Base-by-base conservation (phyloP, 257 asterid species). In the Plantago elongata region DNA sequence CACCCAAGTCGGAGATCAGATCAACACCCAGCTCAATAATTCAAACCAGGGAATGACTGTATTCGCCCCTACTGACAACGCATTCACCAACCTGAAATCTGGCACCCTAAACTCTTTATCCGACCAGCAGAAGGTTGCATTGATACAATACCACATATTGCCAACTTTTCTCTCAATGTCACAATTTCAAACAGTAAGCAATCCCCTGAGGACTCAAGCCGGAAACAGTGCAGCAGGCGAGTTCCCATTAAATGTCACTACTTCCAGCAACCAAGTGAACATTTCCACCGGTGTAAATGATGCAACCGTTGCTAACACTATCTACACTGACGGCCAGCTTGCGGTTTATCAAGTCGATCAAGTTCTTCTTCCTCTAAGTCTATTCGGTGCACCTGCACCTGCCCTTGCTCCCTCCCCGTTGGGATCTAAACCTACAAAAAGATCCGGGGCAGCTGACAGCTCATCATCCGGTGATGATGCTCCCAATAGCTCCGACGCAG, bases 161-260 rank as follows among this genome's bases (percentile, higher is more conserved):
- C 91, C 98, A 0, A 59, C 63, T 15, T 81, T 77, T 38, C 73
- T 85, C 45, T 66, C 98, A 51, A 60, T 64, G 68, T 48, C 95
- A 0, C 91, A 85, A 57, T 91, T 91, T 78, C 96, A 91, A 63
- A 91, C 96, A 5, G 85, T 86, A 2, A 91, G 92, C 70, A 91
- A 88, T 37, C 98, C 98, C 0, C 65, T 88, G 29, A 67, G 91
- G 70, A 91, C 96, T 0, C 96, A 91, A 65, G 98, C 96, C 63
- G 96, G 98, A 0, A 83, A 84, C 70, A 77, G 64, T 57, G 66
- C 72, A 5, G 34, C 56, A 17, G 83, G 90, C 0, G 69, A 77
- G 9, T 90, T 88, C 69, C 92, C 87, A 0, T 54, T 90, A 45
- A 90, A 90, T 61, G 85, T 90, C 15, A 91, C 95, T 1, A 82